Conservation (phyloP, 257 asterid species). For the Penstemon newberryi region DNA sequence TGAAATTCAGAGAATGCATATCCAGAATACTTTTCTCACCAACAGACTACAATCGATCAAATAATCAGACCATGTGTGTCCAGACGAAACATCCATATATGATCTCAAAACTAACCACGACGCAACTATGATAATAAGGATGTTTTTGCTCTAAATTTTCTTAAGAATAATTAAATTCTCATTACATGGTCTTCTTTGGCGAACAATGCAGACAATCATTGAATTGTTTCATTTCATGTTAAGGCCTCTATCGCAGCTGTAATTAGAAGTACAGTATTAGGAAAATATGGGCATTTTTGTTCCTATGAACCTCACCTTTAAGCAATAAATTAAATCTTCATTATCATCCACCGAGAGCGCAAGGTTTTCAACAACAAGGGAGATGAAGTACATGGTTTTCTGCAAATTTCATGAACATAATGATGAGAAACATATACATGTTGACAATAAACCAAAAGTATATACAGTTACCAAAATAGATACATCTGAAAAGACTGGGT, state of each 20-base stretch:
- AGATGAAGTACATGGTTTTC: conserved; percentile 90
- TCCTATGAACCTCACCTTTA: conserved; percentile 62
- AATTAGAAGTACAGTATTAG: conserved; percentile 14
- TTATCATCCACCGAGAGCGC: conserved; percentile 80
- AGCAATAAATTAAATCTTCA: conserved; percentile 88
- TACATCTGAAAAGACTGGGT: conserved; percentile 1
- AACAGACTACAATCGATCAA: neutral
- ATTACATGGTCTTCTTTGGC: neutral
- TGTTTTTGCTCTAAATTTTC: neutral
- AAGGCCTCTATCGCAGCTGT: conserved; percentile 18
- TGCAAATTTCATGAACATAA: conserved; percentile 40
- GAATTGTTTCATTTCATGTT: conserved; percentile 11
- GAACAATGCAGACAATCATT: neutral
- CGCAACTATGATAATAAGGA: conserved; percentile 1
- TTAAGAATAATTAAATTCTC: neutral
- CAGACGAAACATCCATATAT: conserved; percentile 1
- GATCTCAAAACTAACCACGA: conserved; percentile 8
- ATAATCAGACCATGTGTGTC: neutral
- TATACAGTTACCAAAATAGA: conserved; percentile 8
- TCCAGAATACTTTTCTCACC: neutral
- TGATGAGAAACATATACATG: conserved; percentile 20
- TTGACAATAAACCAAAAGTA: neutral
- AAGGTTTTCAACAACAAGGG: conserved; percentile 88
- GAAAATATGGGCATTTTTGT: conserved; percentile 8
- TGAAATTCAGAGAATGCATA: neutral